Evolutionary conservation across 2,329 filamentous ascomycete species (phyloP).

Genomic region (Calonectria pseudoreteaudii): DNA sequence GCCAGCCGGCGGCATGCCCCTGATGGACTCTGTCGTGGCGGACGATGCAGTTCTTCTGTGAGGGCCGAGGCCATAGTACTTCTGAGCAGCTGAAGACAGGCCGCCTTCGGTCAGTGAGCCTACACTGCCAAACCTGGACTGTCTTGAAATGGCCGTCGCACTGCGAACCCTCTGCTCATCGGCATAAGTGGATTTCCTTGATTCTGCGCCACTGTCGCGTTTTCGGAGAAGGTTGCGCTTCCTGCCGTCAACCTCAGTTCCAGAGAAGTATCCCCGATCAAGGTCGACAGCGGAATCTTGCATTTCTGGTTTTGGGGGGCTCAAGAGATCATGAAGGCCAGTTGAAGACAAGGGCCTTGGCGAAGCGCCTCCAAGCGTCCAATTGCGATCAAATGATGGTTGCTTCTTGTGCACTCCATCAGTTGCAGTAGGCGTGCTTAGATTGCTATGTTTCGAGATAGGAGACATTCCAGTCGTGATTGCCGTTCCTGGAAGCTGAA

Average conservation of each 20-base stretch:
- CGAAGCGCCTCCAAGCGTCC: slow-evolving; percentile 70
- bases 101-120: slow-evolving; percentile 76
- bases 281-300: slow-evolving; percentile 70
- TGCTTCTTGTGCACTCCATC: slow-evolving; percentile 70
- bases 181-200: slow-evolving; percentile 80
- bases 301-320: slow-evolving; percentile 52
- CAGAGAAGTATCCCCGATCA: slow-evolving; percentile 94
- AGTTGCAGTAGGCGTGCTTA: slow-evolving; percentile 56
- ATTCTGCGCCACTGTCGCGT: slow-evolving; percentile 72
- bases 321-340: slow-evolving; percentile 59
- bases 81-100: slow-evolving; percentile 73
- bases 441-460: slow-evolving; percentile 54
- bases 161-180: slow-evolving; percentile 79
- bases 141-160: slow-evolving; percentile 74
- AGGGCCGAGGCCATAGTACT: slow-evolving; percentile 73
- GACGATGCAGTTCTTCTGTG: slow-evolving; percentile 73
- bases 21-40: slow-evolving; percentile 65
- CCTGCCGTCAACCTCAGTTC: slow-evolving; percentile 82
- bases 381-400: slow-evolving; percentile 77
- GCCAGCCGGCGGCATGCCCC: slow-evolving; percentile 64
- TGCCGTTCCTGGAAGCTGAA: slow-evolving; percentile 56
- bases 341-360: slow-evolving; percentile 65
- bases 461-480: slow-evolving; percentile 38
- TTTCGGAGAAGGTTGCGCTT: slow-evolving; percentile 86
- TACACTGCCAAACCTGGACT: slow-evolving; percentile 83